phyloP scores from a whole-genome alignment of 2,329 filamentous ascomycete genomes.

The Trichoderma aggressivum region DNA sequence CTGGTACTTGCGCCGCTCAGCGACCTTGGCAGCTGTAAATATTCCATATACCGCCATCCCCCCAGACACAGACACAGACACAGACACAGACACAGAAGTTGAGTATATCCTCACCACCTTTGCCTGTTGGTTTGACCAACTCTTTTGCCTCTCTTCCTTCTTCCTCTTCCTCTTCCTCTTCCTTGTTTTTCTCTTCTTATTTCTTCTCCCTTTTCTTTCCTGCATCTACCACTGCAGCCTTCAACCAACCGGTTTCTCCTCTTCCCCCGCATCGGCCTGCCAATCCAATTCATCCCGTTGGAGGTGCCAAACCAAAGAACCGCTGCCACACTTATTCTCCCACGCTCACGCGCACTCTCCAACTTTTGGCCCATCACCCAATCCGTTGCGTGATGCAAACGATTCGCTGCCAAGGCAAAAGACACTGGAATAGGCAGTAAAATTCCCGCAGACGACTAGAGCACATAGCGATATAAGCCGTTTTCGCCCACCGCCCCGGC shows the following conservation, averaged over 20 bases:
- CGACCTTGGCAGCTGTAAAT: background rate
- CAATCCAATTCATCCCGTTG: background rate
- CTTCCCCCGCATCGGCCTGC: background rate
- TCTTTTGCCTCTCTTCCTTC: background rate
- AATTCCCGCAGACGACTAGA: background rate
- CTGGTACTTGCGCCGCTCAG: background rate
- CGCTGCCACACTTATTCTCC: background rate
- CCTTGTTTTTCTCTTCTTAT: background rate
- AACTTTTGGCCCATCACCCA: conserved; percentile 2
- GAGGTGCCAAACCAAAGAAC: background rate
- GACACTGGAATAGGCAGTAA: background rate
- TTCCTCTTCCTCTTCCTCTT: background rate
- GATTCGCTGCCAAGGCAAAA: background rate
- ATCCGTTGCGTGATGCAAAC: conserved; percentile 15
- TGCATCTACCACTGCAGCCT: background rate
- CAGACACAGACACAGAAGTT: background rate
- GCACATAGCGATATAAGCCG: background rate
- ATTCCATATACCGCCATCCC: background rate
- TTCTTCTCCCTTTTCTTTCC: background rate
- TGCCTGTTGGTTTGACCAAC: background rate
- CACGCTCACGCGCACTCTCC: conserved; percentile 12
- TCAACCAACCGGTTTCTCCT: background rate
- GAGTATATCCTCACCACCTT: background rate
- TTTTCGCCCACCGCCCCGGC: background rate
- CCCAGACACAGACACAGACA: background rate